Base-by-base conservation (phyloP, 2,329 filamentous ascomycete species). In the Cytospora chrysosperma region DNA sequence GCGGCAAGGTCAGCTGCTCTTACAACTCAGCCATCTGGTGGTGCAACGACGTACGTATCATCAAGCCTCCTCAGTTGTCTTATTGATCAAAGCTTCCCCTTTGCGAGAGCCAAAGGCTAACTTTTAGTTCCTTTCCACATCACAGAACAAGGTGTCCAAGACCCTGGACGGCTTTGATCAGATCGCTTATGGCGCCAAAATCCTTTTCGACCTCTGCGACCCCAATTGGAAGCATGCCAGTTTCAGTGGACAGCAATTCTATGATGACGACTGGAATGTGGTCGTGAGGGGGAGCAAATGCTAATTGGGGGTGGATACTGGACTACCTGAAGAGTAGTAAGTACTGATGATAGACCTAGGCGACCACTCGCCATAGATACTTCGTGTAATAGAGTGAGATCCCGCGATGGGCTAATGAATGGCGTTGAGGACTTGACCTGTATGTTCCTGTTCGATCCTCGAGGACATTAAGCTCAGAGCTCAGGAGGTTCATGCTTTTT, bases 1-100 rank as follows among this genome's bases (percentile, higher is more conserved):
- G 69, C 49, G 64, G 59, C 12, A 65, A 65, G 1, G 68, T 70
- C 13, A 70, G 68, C 43, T 72, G 70, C 52, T 63, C 60, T 1
- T 68, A 60, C 10, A 56, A 58, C 0, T 56, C 66, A 2, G 68
- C 63, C 4, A 71, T 71, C 50, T 68, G 47, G n/a, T 71, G 69
- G 69, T 72, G 70, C 58, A 71, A 72, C 54, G 65, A 70, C 19
- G 69, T 71, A 55, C 63, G 66, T 66, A 12, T 5, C 21, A 6
- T 21, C 32, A 12, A 4, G 21, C 10, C 7, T 40, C 5, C 24
- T 17, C 12, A 21, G 13, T 34, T 30, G 5, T 19, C 5, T 30
- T 4, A 4, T 10, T 40, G 37, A 21, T 8, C 21, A n/a, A 5
- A 9, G 28, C 28, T 5, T 9, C 24, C 13, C n/a, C 43, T 1